Evolutionary conservation across 805 yeast species (phyloP), one percentile per base, ranked within the genome.

Genomic region (Ogataea siamensis): DNA sequence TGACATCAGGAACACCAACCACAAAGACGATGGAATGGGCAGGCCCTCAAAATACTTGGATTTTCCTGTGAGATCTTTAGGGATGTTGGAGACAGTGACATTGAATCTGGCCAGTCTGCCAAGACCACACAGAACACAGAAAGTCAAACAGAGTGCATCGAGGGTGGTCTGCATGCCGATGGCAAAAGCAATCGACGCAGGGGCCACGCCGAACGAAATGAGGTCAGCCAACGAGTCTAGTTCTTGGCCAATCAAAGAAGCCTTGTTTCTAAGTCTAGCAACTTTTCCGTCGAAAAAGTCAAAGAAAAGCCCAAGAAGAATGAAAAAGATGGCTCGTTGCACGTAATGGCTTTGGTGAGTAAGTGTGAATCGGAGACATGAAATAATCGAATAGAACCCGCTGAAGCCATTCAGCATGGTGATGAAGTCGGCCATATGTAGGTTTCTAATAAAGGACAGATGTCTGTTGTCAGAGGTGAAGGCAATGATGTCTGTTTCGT

Each of bases 221-320:
- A 93, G 76, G 64, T 93, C 99, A 15, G 99, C 99, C 53, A 93
- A 73, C 1, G 97, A 89, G 60, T 93, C 99, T 54, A 93, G 76
- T 66, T 93, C 99, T 64, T 93, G 98, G 44, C 99, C 99, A 85
- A 93, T 86, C 39, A 93, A 72, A 9, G 94, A 83, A 2, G 95
- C 77, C 67, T 89, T 87, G 60, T 88, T 84, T 66, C 96, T 78
- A 67, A 93, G 74, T 57, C 99, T 76, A 4, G 99, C 99, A 6
- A 91, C 99, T 54, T 95, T 79, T 23, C 99, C 99, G 60, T 93
- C 99, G 60, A 93, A 85, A 60, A 93, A 88, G 63, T 91, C 99
- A 62, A 91, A 91, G 59, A 93, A 87, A 55, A 91, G 76, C 5
- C 99, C 99, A 50, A 91, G 68, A n/a, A 85, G 72, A 29, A 88